Conservation (phyloP, 2,329 filamentous ascomycete species). For the Pseudogymnoascus sp. region DNA sequence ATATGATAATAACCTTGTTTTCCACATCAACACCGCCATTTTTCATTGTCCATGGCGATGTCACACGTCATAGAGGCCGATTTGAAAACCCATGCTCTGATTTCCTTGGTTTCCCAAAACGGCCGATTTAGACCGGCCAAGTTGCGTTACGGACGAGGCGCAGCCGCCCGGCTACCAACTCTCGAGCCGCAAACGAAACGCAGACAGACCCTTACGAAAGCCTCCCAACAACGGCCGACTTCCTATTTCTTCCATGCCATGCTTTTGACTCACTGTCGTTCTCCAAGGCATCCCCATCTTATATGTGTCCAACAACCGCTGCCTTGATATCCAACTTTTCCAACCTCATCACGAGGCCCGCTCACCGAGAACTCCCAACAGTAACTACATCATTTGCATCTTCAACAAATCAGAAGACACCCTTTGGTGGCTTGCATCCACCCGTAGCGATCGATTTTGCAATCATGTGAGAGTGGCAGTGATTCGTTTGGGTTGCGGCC, state of each 20-base stretch:
- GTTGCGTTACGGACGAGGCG: slow-evolving; percentile 1
- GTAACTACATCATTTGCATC: neutral
- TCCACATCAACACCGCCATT: neutral
- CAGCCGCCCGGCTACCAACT: neutral
- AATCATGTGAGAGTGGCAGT: slow-evolving; percentile 7
- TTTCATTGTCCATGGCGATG: neutral
- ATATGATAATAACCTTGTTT: neutral
- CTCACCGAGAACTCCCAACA: neutral
- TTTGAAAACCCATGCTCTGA: neutral
- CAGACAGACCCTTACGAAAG: neutral
- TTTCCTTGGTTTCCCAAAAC: neutral
- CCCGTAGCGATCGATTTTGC: neutral
- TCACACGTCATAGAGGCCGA: neutral
- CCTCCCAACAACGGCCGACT: neutral
- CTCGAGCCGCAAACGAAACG: neutral
- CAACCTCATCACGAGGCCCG: neutral
- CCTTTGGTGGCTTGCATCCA: neutral
- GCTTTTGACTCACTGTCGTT: neutral
- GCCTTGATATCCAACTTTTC: neutral
- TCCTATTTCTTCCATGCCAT: neutral
- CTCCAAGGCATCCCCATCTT: neutral
- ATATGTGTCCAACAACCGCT: slow-evolving; percentile 2
- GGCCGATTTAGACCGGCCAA: neutral
- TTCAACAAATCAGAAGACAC: neutral
- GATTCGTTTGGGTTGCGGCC: neutral